Base-by-base conservation (phyloP, 2,329 filamentous ascomycete genomes). In the Diplodia scrobiculata region DNA sequence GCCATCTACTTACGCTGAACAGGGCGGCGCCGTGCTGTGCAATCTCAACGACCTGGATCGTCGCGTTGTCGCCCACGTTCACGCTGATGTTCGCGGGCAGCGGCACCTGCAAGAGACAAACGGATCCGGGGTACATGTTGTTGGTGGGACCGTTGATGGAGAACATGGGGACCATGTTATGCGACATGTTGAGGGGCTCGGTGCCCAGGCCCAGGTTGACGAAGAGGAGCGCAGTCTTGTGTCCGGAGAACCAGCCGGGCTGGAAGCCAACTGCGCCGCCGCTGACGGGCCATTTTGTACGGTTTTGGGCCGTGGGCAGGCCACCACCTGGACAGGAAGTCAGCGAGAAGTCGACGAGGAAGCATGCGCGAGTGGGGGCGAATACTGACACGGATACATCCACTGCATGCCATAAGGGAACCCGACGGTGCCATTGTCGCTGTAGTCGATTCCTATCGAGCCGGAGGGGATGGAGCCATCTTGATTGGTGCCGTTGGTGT, bases 221-320 rank as follows among this genome's bases (percentile, higher is more conserved):
- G 80, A 96, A 97, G 75, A 97, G 84, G 72, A 92, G 86, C 19
- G 92, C 94, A 5, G 87, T 89, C 41, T 85, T 78, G 77, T 98
- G 95, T 69, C 95, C 95, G 67, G 89, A 87, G 82, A 97, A 97
- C 95, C 95, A 98, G 73, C 94, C 95, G 0, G 95, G 95, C 75
- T 98, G 94, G 73, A 97, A 84, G 59, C 92, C 86, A 68, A 99
- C 74, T n/a, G 92, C 92, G 68, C 95, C 95, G 71, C 95, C 95
- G 34, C 81, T 86, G 59, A 92, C 84, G 17, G 95, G 93, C 95
- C 95, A 98, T 80, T 89, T 91, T 14, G 95, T 97, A 69, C 94
- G 88, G 80, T 99, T 98, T 52, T 79, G 84, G 0, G 91, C 90
- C 45, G 86, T 85, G 54, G 83, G 82, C 81, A 94, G 87, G 68